Base-by-base conservation (phyloP, 495 filamentous ascomycete species). In the Lichenothelia convexa region DNA sequence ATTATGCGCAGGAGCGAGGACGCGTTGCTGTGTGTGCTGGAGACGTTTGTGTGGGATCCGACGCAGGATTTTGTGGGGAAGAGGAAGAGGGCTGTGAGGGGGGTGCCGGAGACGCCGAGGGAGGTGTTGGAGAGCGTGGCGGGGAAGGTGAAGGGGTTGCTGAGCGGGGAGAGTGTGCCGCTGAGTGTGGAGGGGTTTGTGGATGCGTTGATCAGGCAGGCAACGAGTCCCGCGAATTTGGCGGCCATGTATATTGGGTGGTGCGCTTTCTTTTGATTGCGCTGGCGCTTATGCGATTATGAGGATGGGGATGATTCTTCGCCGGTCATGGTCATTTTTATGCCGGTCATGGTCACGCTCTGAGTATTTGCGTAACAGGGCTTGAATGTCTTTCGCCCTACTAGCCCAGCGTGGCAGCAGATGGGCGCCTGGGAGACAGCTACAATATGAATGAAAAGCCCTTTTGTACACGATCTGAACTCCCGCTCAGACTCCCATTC, bases 201-300 rank as follows among this genome's bases (percentile, higher is more conserved):
- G 12, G 81, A 99, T 53, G 80, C 83, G 51, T 54, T 99, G 49
- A 84, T 95, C 36, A 63, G 76, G 55, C 74, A 83, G 58, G 87
- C 89, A 42, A 77, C 75, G 16, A 67, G 80, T 54, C 72, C 73
- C 31, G 68, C 50, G 46, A 86, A 80, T 47, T 58, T 99, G 54
- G 68, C 78, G 12, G 67, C 67, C 4, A 97, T 97, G 89, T 97
- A 97, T 57, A 89, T 95, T 58, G 89, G 89, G n/a, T n/a, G n/a
- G n/a, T n/a, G n/a, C n/a, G n/a, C n/a, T n/a, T n/a, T n/a, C n/a
- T n/a, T n/a, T n/a, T n/a, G n/a, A n/a, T n/a, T n/a, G n/a, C n/a
- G n/a, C n/a, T n/a, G n/a, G n/a, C n/a, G n/a, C n/a, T n/a, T n/a
- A n/a, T n/a, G n/a, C n/a, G n/a, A n/a, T n/a, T n/a, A n/a, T n/a